Conservation (phyloP, 2,329 filamentous ascomycete genomes). For the Xylaria sp. region DNA sequence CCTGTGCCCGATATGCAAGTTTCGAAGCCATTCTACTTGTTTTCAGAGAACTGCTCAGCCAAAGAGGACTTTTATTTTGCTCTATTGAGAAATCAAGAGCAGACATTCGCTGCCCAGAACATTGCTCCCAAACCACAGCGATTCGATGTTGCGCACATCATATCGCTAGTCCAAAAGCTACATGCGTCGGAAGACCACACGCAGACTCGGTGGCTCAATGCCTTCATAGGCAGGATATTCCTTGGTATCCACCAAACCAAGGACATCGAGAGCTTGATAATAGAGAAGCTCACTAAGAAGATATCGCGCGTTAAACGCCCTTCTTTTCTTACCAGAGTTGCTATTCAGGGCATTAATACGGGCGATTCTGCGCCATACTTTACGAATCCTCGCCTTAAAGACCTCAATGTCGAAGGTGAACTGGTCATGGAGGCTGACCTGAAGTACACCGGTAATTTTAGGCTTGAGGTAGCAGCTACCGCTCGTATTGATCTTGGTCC, state of each 20-base stretch:
- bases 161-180: conserved; percentile 87
- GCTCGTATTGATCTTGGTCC: conserved; percentile 90
- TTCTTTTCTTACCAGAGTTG: conserved; percentile 85
- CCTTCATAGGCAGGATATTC: conserved; percentile 87
- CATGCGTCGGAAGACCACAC: conserved; percentile 92
- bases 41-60: conserved; percentile 93
- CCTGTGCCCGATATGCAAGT: conserved; percentile 65
- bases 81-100: conserved; percentile 84
- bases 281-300: conserved; percentile 92
- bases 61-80: conserved; percentile 99
- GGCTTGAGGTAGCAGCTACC: conserved; percentile 90
- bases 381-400: conserved; percentile 87
- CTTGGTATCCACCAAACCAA: conserved; percentile 87
- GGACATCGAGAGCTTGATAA: conserved; percentile 81
- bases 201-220: conserved; percentile 94
- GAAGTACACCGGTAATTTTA: conserved; percentile 88
- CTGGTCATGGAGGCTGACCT: conserved; percentile 88
- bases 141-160: conserved; percentile 87
- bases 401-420: conserved; percentile 91
- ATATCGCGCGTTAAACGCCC: conserved; percentile 94
- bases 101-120: conserved; percentile 66
- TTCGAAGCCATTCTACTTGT: conserved; percentile 90
- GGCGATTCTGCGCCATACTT: conserved; percentile 89
- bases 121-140: conserved; percentile 75
- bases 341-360: conserved; percentile 84